These are phyloP conservation scores for Epichloe hybrida DNA, from an alignment of 2,329 filamentous ascomycete species.

Conservation along the genomic window DNA sequence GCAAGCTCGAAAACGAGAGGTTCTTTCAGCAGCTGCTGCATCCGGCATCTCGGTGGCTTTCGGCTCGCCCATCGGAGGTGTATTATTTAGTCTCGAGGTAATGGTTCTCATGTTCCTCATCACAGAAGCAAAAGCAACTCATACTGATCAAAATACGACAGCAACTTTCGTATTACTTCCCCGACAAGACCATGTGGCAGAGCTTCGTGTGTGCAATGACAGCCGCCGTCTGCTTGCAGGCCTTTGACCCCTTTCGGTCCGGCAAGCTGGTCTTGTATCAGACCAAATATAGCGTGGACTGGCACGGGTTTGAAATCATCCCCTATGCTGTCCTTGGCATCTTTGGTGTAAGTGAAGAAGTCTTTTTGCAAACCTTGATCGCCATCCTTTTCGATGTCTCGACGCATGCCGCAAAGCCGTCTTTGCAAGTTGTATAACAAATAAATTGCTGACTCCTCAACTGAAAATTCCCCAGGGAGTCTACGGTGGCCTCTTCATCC, in stretches of 20 bases:
- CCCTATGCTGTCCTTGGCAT: constrained; percentile 81
- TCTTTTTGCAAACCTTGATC: not conserved
- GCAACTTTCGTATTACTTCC: constrained; percentile 94
- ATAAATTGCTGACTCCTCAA: not conserved
- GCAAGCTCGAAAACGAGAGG: constrained; percentile 77
- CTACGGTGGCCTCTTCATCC: constrained; percentile 91
- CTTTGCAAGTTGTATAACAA: not conserved
- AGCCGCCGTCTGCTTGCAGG: constrained; percentile 86
- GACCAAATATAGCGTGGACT: constrained; percentile 79
- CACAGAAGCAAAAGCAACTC: not conserved
- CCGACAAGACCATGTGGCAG: constrained; percentile 99
- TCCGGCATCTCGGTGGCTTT: constrained; percentile 91
- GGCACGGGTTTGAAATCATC: constrained; percentile 88
- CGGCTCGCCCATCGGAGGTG: constrained; percentile 84
- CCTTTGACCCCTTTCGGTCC: constrained; percentile 85
- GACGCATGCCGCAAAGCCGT: not conserved
- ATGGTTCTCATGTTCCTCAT: constrained; percentile 9
- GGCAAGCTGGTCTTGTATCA: constrained; percentile 94
- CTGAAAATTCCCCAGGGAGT: constrained; percentile 76
- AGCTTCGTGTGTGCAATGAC: constrained; percentile 99
- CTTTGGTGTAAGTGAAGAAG: constrained; percentile 42
- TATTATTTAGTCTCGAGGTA: constrained; percentile 88
- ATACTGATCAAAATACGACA: constrained; percentile 17
- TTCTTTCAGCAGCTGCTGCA: constrained; percentile 82
- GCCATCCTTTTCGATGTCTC: not conserved